phyloP scores from a whole-genome alignment of 1,139 yeast species.

The Yamadazyma diospyri region DNA sequence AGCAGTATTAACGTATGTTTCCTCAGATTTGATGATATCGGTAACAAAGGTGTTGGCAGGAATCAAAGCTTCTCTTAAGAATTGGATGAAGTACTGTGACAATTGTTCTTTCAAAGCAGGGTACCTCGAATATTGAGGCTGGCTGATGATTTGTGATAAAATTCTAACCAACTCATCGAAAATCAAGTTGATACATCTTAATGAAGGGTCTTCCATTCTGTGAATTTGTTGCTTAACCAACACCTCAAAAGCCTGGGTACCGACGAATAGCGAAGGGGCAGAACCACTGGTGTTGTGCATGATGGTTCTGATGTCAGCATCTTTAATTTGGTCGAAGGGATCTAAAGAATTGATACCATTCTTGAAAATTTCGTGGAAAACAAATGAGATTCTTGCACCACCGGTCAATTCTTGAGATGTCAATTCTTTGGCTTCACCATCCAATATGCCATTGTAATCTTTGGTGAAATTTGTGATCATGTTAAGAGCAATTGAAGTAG shows the following conservation, averaged over 20 bases:
- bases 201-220: slow-evolving; percentile 91
- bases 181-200: slow-evolving; percentile 84
- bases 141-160: slow-evolving; percentile 76
- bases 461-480: slow-evolving; percentile 91
- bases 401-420: slow-evolving; percentile 85
- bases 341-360: slow-evolving; percentile 91
- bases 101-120: slow-evolving; percentile 88
- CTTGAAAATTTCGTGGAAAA: slow-evolving; percentile 92
- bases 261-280: slow-evolving; percentile 96
- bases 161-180: slow-evolving; percentile 94
- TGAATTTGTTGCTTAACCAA: slow-evolving; percentile 92
- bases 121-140: slow-evolving; percentile 81
- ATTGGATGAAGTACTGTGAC: slow-evolving; percentile 74
- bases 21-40: slow-evolving; percentile 82
- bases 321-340: slow-evolving; percentile 96
- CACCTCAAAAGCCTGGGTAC: slow-evolving; percentile 96
- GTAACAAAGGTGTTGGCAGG: slow-evolving; percentile 85
- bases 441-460: slow-evolving; percentile 87
- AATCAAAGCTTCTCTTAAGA: slow-evolving; percentile 69
- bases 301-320: slow-evolving; percentile 95
- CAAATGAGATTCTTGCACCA: slow-evolving; percentile 98
- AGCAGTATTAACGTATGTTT: slow-evolving; percentile 93
- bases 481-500: slow-evolving; percentile 83
- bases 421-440: slow-evolving; percentile 91
- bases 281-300: slow-evolving; percentile 97